Evolutionary conservation across 495 filamentous ascomycete species (phyloP), one percentile per base, ranked within the genome.

Genomic region (Melanomma pulvis-pyrius): DNA sequence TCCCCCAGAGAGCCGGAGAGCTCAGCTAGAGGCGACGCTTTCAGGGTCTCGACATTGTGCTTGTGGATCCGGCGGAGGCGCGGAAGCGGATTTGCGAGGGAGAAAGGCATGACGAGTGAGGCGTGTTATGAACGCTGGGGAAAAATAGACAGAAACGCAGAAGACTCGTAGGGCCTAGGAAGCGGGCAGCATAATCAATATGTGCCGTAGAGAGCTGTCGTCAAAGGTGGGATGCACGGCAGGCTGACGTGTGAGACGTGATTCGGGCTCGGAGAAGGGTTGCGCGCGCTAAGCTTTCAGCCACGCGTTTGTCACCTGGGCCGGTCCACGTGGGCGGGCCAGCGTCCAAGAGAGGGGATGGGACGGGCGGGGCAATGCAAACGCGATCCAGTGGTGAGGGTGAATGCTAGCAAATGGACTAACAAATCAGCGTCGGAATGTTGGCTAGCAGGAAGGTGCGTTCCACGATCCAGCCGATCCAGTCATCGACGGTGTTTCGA

Each of bases 1-100:
- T 98, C 93, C 59, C 93, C 93, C 15, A 98, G 81, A 0, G 92
- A 88, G 47, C 93, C 93, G 12, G 92, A 93, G 65, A 98, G 87
- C 79, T 98, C 93, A 26, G 88, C 81, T 19, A 92, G 78, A 69
- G 91, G 90, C 46, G 83, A 77, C 12, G 58, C 69, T 34, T 75
- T 79, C 68, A 91, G 77, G 19, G 79, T 82, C 22, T 73, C 68
- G 61, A 81, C 65, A 71, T 87, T 87, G 69, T 84, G 72, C 22
- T 47, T 29, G 25, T 65, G 51, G 17, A 75, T 68, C 48, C 59
- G 58, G 12, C 59, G 49, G 17, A 72, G 66, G 30, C 50, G 70
- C 13, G 57, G 54, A 22, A 72, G 29, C 12, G 61, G 54, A 22
- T 36, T 63, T 26, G 29, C 19, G 7, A 29, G 0, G 51, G 21